phyloP scores from a whole-genome alignment of 2,329 filamentous ascomycete genomes.

The Aspergillus sp. region DNA sequence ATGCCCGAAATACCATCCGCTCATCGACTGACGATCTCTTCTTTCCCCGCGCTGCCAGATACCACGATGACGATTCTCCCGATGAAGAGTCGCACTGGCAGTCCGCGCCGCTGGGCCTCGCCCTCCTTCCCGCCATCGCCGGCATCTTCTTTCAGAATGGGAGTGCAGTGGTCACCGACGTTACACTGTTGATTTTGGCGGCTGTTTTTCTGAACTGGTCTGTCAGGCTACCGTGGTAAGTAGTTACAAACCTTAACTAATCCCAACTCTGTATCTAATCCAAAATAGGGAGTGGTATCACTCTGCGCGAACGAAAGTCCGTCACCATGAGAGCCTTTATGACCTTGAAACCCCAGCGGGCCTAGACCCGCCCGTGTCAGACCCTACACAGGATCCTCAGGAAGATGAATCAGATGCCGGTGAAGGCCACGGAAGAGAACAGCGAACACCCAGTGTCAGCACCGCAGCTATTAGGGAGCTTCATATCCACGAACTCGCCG shows the following conservation, averaged over 20 bases:
- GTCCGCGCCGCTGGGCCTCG: constrained; percentile 77
- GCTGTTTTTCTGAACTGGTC: constrained; percentile 92
- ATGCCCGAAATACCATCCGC: constrained; percentile 63
- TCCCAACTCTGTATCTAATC: constrained; percentile 10
- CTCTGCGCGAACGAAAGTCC: constrained; percentile 62
- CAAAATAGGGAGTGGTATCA: constrained; percentile 68
- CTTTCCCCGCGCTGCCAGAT: constrained; percentile 52
- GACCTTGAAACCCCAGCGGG: constrained; percentile 21
- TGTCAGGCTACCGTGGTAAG: constrained; percentile 83
- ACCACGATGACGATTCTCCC: constrained; percentile 31
- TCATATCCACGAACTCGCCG: constrained; percentile 70
- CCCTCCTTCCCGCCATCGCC: constrained; percentile 79
- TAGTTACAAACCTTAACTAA: constrained; percentile 12
- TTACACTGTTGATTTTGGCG: constrained; percentile 75
- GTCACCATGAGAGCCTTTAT: constrained; percentile 42
- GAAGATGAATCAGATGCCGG: constrained; percentile 2
- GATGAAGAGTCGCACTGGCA: constrained; percentile 70
- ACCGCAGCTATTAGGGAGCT: constrained; percentile 60
- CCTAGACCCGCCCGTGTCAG: constrained; percentile 29
- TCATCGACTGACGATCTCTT: constrained; percentile 71
- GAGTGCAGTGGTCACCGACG: constrained; percentile 77
- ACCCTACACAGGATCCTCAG: constrained; percentile 9
- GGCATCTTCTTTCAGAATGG: constrained; percentile 85
- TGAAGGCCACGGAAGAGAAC: not conserved
- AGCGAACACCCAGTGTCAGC: not conserved